Evolutionary conservation across 2,329 filamentous ascomycete species (phyloP), one percentile per base, ranked within the genome.

Genomic region (Penicillium brasilianum): DNA sequence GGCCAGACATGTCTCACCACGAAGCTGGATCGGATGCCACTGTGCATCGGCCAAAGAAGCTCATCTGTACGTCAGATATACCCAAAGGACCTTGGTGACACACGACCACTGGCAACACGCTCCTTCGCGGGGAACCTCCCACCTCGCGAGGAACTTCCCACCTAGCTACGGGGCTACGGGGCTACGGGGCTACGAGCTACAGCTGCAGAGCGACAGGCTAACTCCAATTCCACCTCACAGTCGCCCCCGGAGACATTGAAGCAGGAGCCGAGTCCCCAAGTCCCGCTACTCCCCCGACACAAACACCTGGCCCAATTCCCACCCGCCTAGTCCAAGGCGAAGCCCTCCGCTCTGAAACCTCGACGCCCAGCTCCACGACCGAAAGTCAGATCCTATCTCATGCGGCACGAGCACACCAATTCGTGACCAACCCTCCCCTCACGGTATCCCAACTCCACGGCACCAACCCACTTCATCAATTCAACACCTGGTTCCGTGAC

Each of bases 401-500:
- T 58, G 71, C 78, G 8, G 73, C 78, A 5, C 77, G 76, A 48
- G 78, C 78, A 3, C 78, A 80, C 64, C 78, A 80, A 57, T 80
- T 80, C 68, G 67, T 75, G 55, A 75, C 71, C 37, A 80, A 80
- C 63, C 78, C 78, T 0, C 78, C 77, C 1, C 69, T 80, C 9
- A 78, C 76, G 8, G 66, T 78, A 58, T 76, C 76, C 39, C 76
- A 79, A 59, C 69, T 80, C 54, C 76, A 79, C 60, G 74, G 73
- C 34, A 75, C 76, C 22, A 78, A 78, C 57, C 95, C 95, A 0
- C 87, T 94, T 60, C 82, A 83, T 34, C 95, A 98, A 81, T 99
- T 98, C 82, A 86, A 96, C 81, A 77, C 80, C 63, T 99, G 95
- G 95, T 99, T 96, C 84, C 83, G 85, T 13, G 84, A 88, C 62